Base-by-base conservation (phyloP, 495 filamentous ascomycete genomes). In the Hapsidospora chrysogenum region DNA sequence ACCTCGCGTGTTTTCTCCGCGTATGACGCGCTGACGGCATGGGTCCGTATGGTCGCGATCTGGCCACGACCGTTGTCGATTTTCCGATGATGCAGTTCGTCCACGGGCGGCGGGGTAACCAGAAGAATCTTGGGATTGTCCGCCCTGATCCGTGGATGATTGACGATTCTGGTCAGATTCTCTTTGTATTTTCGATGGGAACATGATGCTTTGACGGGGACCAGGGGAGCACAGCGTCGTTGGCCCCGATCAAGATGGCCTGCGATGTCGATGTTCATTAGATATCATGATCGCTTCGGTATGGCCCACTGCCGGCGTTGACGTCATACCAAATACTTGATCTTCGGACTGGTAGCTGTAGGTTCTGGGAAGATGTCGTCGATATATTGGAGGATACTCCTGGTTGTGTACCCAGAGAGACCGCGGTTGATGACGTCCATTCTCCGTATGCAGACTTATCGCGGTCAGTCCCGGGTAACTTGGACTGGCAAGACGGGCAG, bases 231-330 rank as follows among this genome's bases (percentile, higher is more conserved):
- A 64, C 66, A 5, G 85, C 76, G 51, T 94, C 85, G 49, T 94
- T 94, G 46, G 85, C 80, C 13, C 85, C 85, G 39, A 92, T 73
- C 46, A 89, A 84, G 41, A 94, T 59, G 16, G 76, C 64, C 80
- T 87, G 35, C 17, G 19, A 34, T 17, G 33, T 29, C 18, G 8
- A 18, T 10, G 9, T 35, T 17, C 10, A 23, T 13, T 4, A 9
- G 10, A 16, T n/a, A 26, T 9, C 14, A 11, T 5, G 3, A 9
- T 9, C 15, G 9, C 30, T 16, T 4, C 14, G 13, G 15, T 4
- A 3, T 4, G 3, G 4, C 19, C 13, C 17, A 14, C 19, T 32
- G 18, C 18, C 17, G 5, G 17, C 8, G 17, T 33, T 8, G 17
- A 3, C 17, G n/a, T 50, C 57, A 38, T 61, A 89, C 83, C 59